Base-by-base conservation (phyloP, 345 rosid species). In the Linum trigynum region DNA sequence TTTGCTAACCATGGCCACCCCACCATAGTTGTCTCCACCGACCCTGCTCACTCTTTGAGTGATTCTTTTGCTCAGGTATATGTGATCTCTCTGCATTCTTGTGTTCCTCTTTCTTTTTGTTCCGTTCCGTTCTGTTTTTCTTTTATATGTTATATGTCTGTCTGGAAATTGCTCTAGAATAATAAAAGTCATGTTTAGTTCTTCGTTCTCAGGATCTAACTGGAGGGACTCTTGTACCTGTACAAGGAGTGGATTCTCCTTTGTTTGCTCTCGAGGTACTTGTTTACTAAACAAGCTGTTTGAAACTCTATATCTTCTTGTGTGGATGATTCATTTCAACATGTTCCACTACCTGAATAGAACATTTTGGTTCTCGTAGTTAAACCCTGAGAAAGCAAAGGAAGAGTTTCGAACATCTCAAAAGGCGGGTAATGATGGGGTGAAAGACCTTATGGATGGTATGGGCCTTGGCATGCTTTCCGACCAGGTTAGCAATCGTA, bases 41-140 rank as follows among this genome's bases (percentile, higher is more conserved):
- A 90, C 65, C 95, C 95, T 68, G 95, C 92, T 69, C 92, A 87
- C 71, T 87, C 97, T 36, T 73, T 90, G 53, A 87, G 97, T 39
- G 92, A 90, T 81, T 90, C 95, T 14, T 87, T 87, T 61, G 76
- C 80, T 35, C 86, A 85, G 85, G 95, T 85, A 65, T 53, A 5
- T 61, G 12, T 1, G 51, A 45, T 45, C 51, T 23, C 51, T 45
- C 51, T 45, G 7, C 10, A 45, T 23, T 23, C 51, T 45, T 45
- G 12, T 7, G 12, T 45, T 9, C 53, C 53, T 48, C 2, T 6
- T 12, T 43, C 10, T 43, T 43, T 43, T 43, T 5, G n/a, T n/a
- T n/a, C n/a, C 8, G 14, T 48, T 2, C 11, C 14, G 14, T 48
- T 10, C 3, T 2, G 12, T 48, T 10, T 48, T 23, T 23, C 32